Base-by-base conservation (phyloP, 2,329 filamentous ascomycete genomes). In the Colletotrichum chrysophilum region DNA sequence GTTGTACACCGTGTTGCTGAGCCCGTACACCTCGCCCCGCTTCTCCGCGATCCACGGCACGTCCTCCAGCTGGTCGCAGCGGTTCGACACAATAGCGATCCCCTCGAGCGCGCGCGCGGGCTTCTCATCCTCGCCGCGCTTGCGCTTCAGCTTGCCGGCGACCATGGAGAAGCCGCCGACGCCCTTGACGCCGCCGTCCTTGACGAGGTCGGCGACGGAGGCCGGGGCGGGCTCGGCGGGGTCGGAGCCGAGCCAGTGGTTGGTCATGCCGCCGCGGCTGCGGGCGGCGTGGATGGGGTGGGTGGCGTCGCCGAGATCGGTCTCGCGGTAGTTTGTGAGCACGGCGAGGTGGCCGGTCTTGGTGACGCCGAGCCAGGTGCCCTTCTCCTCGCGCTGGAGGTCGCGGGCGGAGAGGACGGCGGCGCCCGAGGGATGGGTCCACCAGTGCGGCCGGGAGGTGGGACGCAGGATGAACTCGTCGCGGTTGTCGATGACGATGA, bases 401-500 rank as follows among this genome's bases (percentile, higher is more conserved):
- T 94, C 92, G 73, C 91, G 87, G 24, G 91, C 87, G 7, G 91
- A 93, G 34, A 93, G 87, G 67, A 93, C 85, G 73, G 87, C 78
- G 56, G 83, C 76, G 16, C 86, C 86, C 36, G 86, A 85, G 52
- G 82, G 80, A 75, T 88, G 87, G 58, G 83, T 87, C 91, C 91
- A 93, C 91, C 91, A 93, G 82, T 92, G 89, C 8, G 91, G 91
- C 74, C 90, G 87, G 68, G 89, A 92, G 3, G 92, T 93, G 5
- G 92, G 92, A 32, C 92, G 88, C 16, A 93, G 87, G 77, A 93
- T 91, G 84, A 90, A 93, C 82, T 93, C 94, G 86, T 96, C 94
- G 79, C 94, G 91, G 83, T 96, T 96, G 85, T 96, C 92, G 81
- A 96, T 87, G 76, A 95, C 86, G 79, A 96, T 94, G 76, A 96